Evolutionary conservation across 2,329 filamentous ascomycete species (phyloP), one percentile per base, ranked within the genome.

Genomic region (Macrophomina pseudophaseolina): DNA sequence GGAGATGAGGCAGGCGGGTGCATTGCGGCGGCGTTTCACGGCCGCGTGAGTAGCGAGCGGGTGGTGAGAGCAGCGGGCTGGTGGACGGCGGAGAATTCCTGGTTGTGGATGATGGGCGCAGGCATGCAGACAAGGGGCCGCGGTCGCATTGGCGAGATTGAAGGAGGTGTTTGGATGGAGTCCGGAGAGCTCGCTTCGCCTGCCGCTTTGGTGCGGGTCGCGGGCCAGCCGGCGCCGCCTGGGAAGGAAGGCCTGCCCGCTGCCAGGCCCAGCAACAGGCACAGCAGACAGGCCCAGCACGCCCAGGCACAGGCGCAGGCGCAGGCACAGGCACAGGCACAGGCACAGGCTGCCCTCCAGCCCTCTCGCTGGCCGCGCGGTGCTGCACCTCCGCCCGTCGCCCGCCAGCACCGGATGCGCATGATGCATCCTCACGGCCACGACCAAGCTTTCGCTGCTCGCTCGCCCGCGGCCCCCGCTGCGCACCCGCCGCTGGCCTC

Each of bases 71-170:
- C 49, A 18, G 30, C 59, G 35, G 59, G 48, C n/a, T 42, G 23
- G 28, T 18, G 16, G 42, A 32, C 18, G 30, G 51, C 48, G 59
- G 59, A 63, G 40, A n/a, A 48, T 11, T n/a, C n/a, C 56, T 44
- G 40, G n/a, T 46, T 59, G 14, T 52, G 46, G 48, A 18, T 56
- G 65, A 66, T 63, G 46, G 30, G 40, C 65, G 56, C 65, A 66
- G 46, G 65, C 65, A 66, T 66, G 35, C 23, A 16, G 28, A 18
- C 42, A 40, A 40, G 23, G 53, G 52, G 52, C 3, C 3, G 28
- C 1, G 6, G 32, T 16, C 42, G 52, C 33, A 44, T 51, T 59
- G 64, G 46, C 64, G 64, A 66, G 64, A 66, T 66, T 58, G 35
- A 42, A 66, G 64, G 64, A 59, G 46, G 54, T 40, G 60, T 48